A percentile compares a stretch with the other conserved stretches of the same genome.
phyloP scores from a whole-genome alignment of 2,329 filamentous ascomycete genomes.

The Hirsutella rhossiliensis region DNA sequence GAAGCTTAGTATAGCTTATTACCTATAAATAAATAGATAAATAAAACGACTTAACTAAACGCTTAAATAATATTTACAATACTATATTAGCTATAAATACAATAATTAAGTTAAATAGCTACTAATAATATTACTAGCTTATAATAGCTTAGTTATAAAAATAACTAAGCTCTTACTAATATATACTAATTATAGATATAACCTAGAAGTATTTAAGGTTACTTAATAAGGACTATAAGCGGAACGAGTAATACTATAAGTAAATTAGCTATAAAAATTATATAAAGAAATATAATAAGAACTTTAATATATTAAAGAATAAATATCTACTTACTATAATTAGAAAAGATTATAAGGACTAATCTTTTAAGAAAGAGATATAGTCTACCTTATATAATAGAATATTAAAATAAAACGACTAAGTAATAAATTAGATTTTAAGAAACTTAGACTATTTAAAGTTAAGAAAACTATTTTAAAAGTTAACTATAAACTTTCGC shows the following conservation, averaged over 20 bases:
- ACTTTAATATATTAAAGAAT: not conserved
- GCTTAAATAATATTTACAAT: too few species aligned
- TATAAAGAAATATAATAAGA: not conserved
- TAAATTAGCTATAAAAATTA: not conserved
- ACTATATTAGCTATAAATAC: too few species aligned
- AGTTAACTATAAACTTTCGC: not conserved
- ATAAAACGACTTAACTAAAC: too few species aligned
- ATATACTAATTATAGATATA: not conserved
- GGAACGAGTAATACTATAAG: not conserved
- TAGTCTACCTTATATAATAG: constrained; percentile 3
- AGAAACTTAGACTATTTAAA: not conserved
- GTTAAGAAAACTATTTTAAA: constrained; percentile 1
- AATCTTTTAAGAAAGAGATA: constrained; percentile 4
- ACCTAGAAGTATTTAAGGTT: not conserved
- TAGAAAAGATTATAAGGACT: not conserved
- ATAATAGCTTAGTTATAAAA: too few species aligned
- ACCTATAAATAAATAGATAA: too few species aligned
- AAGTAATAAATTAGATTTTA: not conserved
- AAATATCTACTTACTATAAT: not conserved
- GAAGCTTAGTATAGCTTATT: too few species aligned
- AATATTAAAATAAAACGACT: constrained; percentile 3
- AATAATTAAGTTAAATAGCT: too few species aligned
- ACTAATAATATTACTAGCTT: too few species aligned
- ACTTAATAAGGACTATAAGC: not conserved
- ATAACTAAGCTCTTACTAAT: too few species aligned